Percentiles rank a stretch among this genome's conserved stretches.
Conservation (phyloP, 2,329 filamentous ascomycete genomes). For the Madurella mycetomatis region DNA sequence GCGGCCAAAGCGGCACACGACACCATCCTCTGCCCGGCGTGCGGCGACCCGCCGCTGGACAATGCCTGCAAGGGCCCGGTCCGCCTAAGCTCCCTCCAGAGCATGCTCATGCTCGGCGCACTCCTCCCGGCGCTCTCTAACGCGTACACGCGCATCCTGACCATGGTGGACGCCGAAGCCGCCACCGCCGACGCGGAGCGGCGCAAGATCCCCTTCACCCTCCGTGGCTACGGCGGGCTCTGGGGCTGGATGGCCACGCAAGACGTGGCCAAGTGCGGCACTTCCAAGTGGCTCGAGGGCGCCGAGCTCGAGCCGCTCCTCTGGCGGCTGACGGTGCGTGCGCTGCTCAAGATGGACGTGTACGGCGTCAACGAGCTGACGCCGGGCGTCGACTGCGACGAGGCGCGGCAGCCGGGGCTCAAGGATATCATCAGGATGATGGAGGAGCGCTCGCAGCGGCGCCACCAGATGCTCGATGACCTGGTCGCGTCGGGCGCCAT, state of each 20-base stretch:
- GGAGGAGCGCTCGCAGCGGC: slow-evolving; percentile 44
- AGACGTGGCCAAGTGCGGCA: slow-evolving; percentile 26
- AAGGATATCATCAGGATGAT: slow-evolving; percentile 51
- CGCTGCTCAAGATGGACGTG: slow-evolving; percentile 53
- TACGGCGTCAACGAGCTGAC: slow-evolving; percentile 43
- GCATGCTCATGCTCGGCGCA: slow-evolving; percentile 54
- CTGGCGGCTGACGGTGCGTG: slow-evolving; percentile 52
- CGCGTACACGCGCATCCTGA: slow-evolving; percentile 52
- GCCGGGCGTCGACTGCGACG: not conserved
- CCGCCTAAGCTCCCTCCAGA: slow-evolving; percentile 51
- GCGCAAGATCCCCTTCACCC: slow-evolving; percentile 41
- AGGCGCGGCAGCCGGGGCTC: slow-evolving; percentile 43
- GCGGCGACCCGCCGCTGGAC: slow-evolving; percentile 37
- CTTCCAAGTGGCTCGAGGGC: slow-evolving; percentile 35
- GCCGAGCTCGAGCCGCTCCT: slow-evolving; percentile 46
- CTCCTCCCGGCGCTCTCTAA: slow-evolving; percentile 55
- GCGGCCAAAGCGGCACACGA: slow-evolving; percentile 48
- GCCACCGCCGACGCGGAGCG: slow-evolving; percentile 40
- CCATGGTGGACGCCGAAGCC: slow-evolving; percentile 51
- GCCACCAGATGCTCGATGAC: slow-evolving; percentile 49
- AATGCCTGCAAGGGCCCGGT: slow-evolving; percentile 20
- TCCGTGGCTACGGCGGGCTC: slow-evolving; percentile 46
- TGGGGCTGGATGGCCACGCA: slow-evolving; percentile 37
- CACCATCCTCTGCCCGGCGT: slow-evolving; percentile 47
- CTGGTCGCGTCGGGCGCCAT: slow-evolving; percentile 38